phyloP scores from a whole-genome alignment of 2,329 filamentous ascomycete species.

The Neofusicoccum parvum region DNA sequence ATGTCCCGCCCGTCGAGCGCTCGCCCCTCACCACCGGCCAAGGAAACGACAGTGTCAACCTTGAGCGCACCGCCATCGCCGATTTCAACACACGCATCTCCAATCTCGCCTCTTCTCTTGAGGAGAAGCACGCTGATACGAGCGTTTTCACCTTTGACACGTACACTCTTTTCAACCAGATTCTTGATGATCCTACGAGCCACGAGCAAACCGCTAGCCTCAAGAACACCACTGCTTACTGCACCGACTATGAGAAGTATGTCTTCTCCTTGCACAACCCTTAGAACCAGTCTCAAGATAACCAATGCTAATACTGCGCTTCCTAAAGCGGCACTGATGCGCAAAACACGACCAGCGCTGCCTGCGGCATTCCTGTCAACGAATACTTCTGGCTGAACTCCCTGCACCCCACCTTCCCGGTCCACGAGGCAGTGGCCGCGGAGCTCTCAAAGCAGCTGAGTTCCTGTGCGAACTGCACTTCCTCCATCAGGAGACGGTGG shows the following conservation, averaged over 20 bases:
- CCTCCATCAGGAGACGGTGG: conserved; percentile 10
- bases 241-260: conserved; percentile 55
- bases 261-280: conserved; percentile 20
- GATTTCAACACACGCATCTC: conserved; percentile 55
- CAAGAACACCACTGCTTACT: conserved; percentile 60
- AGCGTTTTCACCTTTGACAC: conserved; percentile 59
- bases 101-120: conserved; percentile 46
- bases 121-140: conserved; percentile 40
- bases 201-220: conserved; percentile 54
- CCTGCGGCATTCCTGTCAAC: conserved; percentile 59
- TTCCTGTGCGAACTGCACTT: conserved; percentile 14
- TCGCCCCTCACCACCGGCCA: conserved; percentile 52
- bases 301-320: not conserved
- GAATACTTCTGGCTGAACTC: conserved; percentile 67
- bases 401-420: conserved; percentile 65
- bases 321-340: conserved; percentile 38
- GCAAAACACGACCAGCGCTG: conserved; percentile 42
- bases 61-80: conserved; percentile 48
- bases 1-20: conserved; percentile 54
- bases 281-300: too few species aligned
- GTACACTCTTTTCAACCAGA: conserved; percentile 53
- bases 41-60: conserved; percentile 33
- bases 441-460: conserved; percentile 39
- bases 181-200: conserved; percentile 55
- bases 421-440: conserved; percentile 62